phyloP scores from a whole-genome alignment of 306 rosid genomes.

The Castanopsis chinensis region DNA sequence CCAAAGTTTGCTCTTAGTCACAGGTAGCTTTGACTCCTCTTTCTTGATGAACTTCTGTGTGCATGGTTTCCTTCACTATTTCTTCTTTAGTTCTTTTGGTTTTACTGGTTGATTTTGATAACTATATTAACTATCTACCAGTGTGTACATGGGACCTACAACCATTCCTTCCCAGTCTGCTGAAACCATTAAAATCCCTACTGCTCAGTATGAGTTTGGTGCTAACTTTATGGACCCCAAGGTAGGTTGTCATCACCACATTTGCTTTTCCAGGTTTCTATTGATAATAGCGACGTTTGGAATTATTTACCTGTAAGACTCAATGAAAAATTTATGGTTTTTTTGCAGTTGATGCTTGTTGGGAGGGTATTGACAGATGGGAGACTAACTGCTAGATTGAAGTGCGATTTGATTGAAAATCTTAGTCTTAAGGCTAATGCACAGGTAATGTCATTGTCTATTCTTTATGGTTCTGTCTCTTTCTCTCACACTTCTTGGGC shows the following conservation, averaged over 20 bases:
- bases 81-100: background rate
- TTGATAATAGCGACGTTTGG: background rate
- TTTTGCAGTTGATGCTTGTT: constrained; percentile 78
- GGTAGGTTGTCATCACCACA: constrained; percentile 35
- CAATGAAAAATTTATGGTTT: background rate
- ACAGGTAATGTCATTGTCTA: constrained; percentile 46
- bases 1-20: constrained; percentile 92
- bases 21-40: constrained; percentile 46
- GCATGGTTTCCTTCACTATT: background rate
- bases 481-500: background rate
- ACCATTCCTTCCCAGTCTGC: constrained; percentile 89
- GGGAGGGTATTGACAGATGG: constrained; percentile 95
- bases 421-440: constrained; percentile 89
- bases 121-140: constrained; percentile 20
- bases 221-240: constrained; percentile 89
- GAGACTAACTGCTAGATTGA: constrained; percentile 81
- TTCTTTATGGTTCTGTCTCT: background rate
- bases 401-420: constrained; percentile 73
- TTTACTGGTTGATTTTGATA: constrained; percentile 2
- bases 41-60: background rate
- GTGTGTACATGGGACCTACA: constrained; percentile 88
- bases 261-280: background rate
- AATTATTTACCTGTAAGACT: background rate
- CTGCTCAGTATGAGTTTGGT: constrained; percentile 92
- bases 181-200: constrained; percentile 81